Percentiles rank a stretch among this genome's conserved stretches.
phyloP scores from a whole-genome alignment of 2,329 filamentous ascomycete species.

The Xylaria multiplex region DNA sequence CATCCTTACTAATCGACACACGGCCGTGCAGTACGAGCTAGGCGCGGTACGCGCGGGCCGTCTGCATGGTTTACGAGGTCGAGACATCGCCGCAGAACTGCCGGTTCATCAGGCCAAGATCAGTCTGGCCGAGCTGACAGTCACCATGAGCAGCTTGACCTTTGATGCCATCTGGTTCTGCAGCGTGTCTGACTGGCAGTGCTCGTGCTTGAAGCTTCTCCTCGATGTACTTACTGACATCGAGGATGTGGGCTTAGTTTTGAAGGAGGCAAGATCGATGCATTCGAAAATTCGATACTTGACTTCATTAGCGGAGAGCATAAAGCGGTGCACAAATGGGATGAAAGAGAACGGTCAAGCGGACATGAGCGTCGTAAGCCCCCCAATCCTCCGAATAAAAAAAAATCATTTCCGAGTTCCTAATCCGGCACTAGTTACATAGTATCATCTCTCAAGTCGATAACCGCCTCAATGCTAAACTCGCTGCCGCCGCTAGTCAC shows the following conservation, averaged over 20 bases:
- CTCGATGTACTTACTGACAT: conserved; percentile 4
- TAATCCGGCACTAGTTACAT: conserved; percentile 15
- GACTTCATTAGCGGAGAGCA: conserved; percentile 8
- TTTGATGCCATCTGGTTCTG: conserved; percentile 27
- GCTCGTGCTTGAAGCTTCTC: conserved; percentile 12
- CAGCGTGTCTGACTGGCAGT: conserved; percentile 21
- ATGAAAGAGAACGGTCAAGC: conserved; percentile 22
- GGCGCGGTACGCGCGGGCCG: conserved; percentile 22
- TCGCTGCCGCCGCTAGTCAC: conserved; percentile 24
- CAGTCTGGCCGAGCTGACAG: conserved; percentile 16
- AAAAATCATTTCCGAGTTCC: neutral
- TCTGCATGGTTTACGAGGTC: conserved; percentile 1
- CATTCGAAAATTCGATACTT: conserved; percentile 14
- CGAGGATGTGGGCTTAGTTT: neutral
- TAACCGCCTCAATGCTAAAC: conserved; percentile 23
- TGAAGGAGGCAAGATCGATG: conserved; percentile 2
- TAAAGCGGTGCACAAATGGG: conserved; percentile 8
- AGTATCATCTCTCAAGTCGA: conserved; percentile 28
- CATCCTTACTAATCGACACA: conserved; percentile 9
- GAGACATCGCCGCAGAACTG: conserved; percentile 13
- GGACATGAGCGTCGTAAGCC: conserved; percentile 21
- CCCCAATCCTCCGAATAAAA: neutral
- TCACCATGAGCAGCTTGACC: conserved; percentile 15
- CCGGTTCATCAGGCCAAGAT: conserved; percentile 20
- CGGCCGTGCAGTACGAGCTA: conserved; percentile 16